Conservation (phyloP, 371 early-diverging fungal genomes). For the Haplosporangium sp. region DNA sequence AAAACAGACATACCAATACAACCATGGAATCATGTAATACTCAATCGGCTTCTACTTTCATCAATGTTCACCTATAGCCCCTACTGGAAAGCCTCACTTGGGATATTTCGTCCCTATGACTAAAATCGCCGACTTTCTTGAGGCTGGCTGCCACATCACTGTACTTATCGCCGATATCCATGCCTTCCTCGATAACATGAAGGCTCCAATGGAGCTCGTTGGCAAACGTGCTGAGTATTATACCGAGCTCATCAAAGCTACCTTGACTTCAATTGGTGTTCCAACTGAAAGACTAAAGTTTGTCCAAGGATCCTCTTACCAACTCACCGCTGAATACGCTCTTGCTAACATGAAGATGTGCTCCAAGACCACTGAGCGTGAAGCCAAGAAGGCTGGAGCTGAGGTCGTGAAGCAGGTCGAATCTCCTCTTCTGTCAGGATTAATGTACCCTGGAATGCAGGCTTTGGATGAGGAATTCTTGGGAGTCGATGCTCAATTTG, state of each 20-base stretch:
- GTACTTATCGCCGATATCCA: constrained; percentile 98
- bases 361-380: constrained; percentile 93
- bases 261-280: constrained; percentile 92
- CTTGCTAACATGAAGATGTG: constrained; percentile 96
- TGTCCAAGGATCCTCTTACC: constrained; percentile 93
- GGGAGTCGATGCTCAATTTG: constrained; percentile 98
- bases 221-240: constrained; percentile 95
- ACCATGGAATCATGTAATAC: not conserved
- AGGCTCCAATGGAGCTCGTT: constrained; percentile 97
- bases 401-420: constrained; percentile 99
- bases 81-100: constrained; percentile 98
- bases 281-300: constrained; percentile 94
- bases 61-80: constrained; percentile 64
- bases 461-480: constrained; percentile 99
- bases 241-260: constrained; percentile 92
- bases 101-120: constrained; percentile 99
- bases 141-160: constrained; percentile 96
- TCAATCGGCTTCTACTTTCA: not conserved
- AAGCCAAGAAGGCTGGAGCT: constrained; percentile 99
- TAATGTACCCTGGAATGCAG: constrained; percentile 99
- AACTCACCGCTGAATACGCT: constrained; percentile 89
- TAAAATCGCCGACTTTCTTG: constrained; percentile 98
- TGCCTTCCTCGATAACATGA: constrained; percentile 99
- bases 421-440: constrained; percentile 92
- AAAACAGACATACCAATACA: not conserved